A percentile compares a stretch with the other conserved stretches of the same genome.
Evolutionary conservation across 2,329 filamentous ascomycete species (phyloP).

Genomic region (Phialocephala subalpina): DNA sequence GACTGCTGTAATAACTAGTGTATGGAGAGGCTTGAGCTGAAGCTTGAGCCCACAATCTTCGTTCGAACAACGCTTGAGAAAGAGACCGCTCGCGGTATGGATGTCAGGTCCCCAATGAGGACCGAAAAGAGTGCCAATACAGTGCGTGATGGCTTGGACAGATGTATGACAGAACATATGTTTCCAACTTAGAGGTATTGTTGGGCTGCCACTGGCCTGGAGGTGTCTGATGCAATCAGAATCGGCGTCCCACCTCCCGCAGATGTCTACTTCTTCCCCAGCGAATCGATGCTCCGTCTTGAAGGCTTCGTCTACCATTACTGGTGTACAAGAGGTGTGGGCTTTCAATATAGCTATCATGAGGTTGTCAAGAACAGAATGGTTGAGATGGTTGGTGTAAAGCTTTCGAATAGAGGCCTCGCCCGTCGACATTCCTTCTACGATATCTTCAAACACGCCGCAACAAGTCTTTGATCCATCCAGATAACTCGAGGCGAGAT

Average conservation of each 20-base stretch:
- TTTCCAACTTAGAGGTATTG: constrained; percentile 49
- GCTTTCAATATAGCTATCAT: constrained; percentile 48
- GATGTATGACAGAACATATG: constrained; percentile 55
- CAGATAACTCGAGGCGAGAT: constrained; percentile 48
- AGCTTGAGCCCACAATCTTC: constrained; percentile 44
- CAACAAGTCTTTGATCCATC: constrained; percentile 48
- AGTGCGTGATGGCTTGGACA: constrained; percentile 48
- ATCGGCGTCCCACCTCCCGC: constrained; percentile 53
- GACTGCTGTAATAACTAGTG: constrained; percentile 46
- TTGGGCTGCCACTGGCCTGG: constrained; percentile 36
- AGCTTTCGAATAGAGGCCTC: constrained; percentile 14
- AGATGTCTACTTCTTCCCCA: constrained; percentile 52
- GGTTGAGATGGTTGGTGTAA: constrained; percentile 41
- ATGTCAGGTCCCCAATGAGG: constrained; percentile 21
- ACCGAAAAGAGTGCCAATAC: constrained; percentile 41
- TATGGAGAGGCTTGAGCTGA: constrained; percentile 46
- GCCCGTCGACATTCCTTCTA: neutral
- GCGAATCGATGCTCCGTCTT: constrained; percentile 40
- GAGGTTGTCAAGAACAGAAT: constrained; percentile 50
- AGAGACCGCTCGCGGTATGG: constrained; percentile 30
- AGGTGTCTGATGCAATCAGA: constrained; percentile 46
- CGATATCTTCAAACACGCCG: constrained; percentile 25
- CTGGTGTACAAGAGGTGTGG: constrained; percentile 44
- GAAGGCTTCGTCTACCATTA: constrained; percentile 42
- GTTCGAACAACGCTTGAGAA: constrained; percentile 24